phyloP scores from a whole-genome alignment of 2,329 filamentous ascomycete species.

The Epichloe sp. region DNA sequence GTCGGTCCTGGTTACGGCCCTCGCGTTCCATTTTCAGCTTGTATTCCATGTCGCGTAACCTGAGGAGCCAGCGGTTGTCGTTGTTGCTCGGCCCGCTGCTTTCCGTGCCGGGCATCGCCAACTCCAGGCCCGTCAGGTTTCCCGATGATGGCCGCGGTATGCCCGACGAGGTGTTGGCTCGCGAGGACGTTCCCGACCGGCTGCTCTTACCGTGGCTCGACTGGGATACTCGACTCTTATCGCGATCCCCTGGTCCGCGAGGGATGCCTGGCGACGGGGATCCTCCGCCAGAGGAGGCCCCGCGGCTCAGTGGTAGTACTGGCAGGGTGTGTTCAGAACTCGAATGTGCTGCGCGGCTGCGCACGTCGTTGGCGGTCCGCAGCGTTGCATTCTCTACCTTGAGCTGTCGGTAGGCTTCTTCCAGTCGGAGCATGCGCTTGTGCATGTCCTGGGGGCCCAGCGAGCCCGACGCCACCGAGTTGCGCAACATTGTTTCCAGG shows the following conservation, averaged over 20 bases:
- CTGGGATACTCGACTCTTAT: conserved; percentile 25
- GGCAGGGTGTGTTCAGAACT: conserved; percentile 21
- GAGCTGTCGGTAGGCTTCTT: conserved; percentile 48
- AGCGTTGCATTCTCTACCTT: conserved; percentile 59
- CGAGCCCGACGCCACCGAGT: conserved; percentile 40
- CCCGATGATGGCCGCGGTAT: conserved; percentile 14
- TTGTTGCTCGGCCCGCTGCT: conserved; percentile 15
- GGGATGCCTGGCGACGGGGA: conserved; percentile 42
- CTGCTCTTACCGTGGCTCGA: conserved; percentile 16
- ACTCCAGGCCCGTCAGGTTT: conserved; percentile 13
- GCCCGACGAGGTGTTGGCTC: conserved; percentile 17
- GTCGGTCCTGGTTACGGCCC: conserved; percentile 70
- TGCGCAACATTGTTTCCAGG: conserved; percentile 67
- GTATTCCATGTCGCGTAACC: conserved; percentile 76
- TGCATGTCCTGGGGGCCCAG: conserved; percentile 30
- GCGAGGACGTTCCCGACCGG: conserved; percentile 18
- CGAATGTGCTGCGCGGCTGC: conserved; percentile 34
- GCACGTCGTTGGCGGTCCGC: conserved; percentile 46
- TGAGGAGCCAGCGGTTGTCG: conserved; percentile 71
- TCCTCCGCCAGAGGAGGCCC: conserved; percentile 24
- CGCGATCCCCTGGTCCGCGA: conserved; percentile 35
- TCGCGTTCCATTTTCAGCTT: conserved; percentile 85
- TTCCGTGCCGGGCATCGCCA: conserved; percentile 13
- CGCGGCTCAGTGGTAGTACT: not conserved
- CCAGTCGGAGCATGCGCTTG: conserved; percentile 37